Percentiles rank a stretch among this genome's conserved stretches.
Evolutionary conservation across 2,329 filamentous ascomycete species (phyloP).

Genomic region (Calonectria crousiana): DNA sequence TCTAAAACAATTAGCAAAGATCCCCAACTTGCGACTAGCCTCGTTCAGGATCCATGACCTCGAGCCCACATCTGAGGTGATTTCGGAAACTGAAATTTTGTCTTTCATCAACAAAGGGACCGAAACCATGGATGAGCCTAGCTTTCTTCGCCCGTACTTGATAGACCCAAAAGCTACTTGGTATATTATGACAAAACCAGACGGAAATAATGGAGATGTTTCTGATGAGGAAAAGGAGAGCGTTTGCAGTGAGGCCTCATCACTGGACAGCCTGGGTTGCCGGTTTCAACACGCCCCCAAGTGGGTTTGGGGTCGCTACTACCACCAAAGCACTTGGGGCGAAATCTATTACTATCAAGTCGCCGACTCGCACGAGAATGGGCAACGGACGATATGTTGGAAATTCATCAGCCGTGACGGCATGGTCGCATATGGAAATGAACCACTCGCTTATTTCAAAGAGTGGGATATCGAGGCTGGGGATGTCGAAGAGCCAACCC

Average conservation of each 20-base stretch:
- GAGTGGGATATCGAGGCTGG: background rate
- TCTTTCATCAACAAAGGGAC: background rate
- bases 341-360: background rate
- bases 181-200: background rate
- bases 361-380: background rate
- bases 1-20: background rate
- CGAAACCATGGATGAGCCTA: background rate
- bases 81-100: background rate
- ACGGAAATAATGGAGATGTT: background rate
- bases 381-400: background rate
- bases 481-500: background rate
- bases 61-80: background rate
- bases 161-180: no score
- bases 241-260: background rate
- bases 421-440: background rate
- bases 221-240: background rate
- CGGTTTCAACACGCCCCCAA: background rate
- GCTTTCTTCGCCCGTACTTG: background rate
- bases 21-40: background rate
- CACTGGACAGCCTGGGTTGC: background rate
- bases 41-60: background rate
- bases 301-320: conserved; percentile 1
- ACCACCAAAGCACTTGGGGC: background rate
- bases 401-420: conserved; percentile 4
- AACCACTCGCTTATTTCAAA: background rate